Evolutionary conservation across 306 rosid species (phyloP), one percentile per base, ranked within the genome.

Genomic region (Mimosa bimucronata): DNA sequence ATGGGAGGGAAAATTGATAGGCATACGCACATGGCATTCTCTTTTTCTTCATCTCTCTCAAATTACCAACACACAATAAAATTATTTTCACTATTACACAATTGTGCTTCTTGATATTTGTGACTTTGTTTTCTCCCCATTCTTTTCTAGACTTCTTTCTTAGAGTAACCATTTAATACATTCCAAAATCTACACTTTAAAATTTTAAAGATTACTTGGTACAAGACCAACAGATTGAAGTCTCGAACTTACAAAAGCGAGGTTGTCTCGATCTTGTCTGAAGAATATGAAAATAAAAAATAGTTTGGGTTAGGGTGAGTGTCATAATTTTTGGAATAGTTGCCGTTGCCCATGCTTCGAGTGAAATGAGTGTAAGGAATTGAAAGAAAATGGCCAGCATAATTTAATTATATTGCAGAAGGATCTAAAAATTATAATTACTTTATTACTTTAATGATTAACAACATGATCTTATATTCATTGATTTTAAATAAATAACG

Each of bases 1-100:
- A 74, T 26, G 38, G 55, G 52, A 58, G 72, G 57, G 38, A 53
- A 66, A 76, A 71, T 76, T 71, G 65, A 45, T 80, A 72, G 84
- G 75, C 73, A 30, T 55, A 21, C 28, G 7, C 28, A 19, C 8
- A n/a, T n/a, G 12, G 10, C 10, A n/a, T n/a, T n/a, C 61, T n/a
- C 28, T 2, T 8, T 7, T 0, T 7, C 12, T n/a, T n/a, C 7
- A 4, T 46, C 4, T 7, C 11, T n/a, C 11, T n/a, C 6, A 15
- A n/a, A 53, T 8, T 7, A 53, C 18, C 26, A 7, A 6, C n/a
- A 15, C 15, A 16, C 1, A 6, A 50, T 18, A 19, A 7, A 50
- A 50, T 50, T 50, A 50, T 50, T 16, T 48, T 48, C 53, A 14
- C 21, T 11, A 46, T 16, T 16, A 50, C 23, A 50, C 1, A 18